Evolutionary conservation across 768 basidiomycete genomes (phyloP), one percentile per base, ranked within the genome.

Genomic region (Rhodotorula kratochvilovae): DNA sequence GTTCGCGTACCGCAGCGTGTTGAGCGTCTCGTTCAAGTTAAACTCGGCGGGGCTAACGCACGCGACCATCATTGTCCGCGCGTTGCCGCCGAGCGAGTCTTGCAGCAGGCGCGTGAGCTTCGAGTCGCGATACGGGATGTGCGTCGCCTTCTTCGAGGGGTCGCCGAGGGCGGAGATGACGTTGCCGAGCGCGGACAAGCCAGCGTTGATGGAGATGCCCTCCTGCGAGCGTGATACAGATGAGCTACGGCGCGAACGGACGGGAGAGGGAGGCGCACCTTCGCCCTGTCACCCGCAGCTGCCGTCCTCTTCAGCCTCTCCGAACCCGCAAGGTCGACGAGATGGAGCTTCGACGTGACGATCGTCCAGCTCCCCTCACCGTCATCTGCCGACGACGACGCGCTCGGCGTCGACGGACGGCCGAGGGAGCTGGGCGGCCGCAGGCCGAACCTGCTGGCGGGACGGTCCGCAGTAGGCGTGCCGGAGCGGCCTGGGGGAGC

Each of bases 101-200:
- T 96, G 92, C 6, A 96, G 83, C 57, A 96, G 86, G 48, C 95
- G 89, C 10, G 95, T 98, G 77, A 98, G 89, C 81, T 98, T 99
- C 21, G 94, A 97, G 81, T 98, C 96, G 61, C 96, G 92, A 80
- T 99, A 99, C 19, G 96, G 96, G 68, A 99, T 85, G 81, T 99
- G 92, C 27, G 90, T 87, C 29, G 88, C 88, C 33, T 89, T 90
- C 80, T 91, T 91, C 48, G 89, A 88, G 42, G 95, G 95, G 81
- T 98, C 95, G 13, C 92, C 95, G 29, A 98, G 88, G 1, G 94
- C 92, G 71, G 95, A 97, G 69, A 99, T 98, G 77, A 99, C 96
- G 80, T 99, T 99, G 57, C 96, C 96, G 31, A 99, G 86, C 27
- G 96, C 95, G 46, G 93, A 85, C 45, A 99, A 87, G 70, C 96